Evolutionary conservation across 2,329 filamentous ascomycete species (phyloP).

Genomic region (Aciculosporium take): DNA sequence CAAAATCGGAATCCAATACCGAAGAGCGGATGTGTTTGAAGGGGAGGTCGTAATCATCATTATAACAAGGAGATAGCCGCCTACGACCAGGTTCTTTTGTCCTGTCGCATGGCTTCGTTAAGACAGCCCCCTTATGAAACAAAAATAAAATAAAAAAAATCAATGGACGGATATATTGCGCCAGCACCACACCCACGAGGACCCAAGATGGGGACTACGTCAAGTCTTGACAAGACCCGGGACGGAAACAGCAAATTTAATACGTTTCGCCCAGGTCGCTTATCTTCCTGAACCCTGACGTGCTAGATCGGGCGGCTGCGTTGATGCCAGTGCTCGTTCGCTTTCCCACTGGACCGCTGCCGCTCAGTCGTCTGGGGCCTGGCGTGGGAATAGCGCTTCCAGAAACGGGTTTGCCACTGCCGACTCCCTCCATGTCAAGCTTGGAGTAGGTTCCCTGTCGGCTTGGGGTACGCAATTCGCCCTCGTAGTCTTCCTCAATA

Average conservation of each 20-base stretch:
- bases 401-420: conserved; percentile 26
- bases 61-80: conserved; percentile 2
- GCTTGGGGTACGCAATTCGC: conserved; percentile 36
- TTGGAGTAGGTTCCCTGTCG: conserved; percentile 39
- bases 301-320: conserved; percentile 17
- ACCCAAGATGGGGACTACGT: not conserved
- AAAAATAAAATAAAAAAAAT: conserved; percentile 3
- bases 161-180: conserved; percentile 4
- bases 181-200: conserved; percentile 4
- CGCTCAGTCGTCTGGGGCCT: conserved; percentile 28
- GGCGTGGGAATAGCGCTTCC: conserved; percentile 34
- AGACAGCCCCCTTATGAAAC: conserved; percentile 3
- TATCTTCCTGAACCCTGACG: conserved; percentile 25
- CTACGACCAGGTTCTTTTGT: conserved; percentile 1
- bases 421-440: conserved; percentile 26
- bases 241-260: conserved; percentile 15
- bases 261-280: conserved; percentile 42
- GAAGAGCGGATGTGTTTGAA: conserved; percentile 1
- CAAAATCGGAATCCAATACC: conserved; percentile 1
- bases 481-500: conserved; percentile 25
- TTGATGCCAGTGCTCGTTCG: conserved; percentile 27
- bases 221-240: not conserved
- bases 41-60: conserved; percentile 6
- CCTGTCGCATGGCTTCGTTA: conserved; percentile 5
- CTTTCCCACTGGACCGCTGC: conserved; percentile 25